A percentile compares a stretch with the other conserved stretches of the same genome.
Evolutionary conservation across 345 rosid species (phyloP).

Genomic region (Dovyalis caffra): DNA sequence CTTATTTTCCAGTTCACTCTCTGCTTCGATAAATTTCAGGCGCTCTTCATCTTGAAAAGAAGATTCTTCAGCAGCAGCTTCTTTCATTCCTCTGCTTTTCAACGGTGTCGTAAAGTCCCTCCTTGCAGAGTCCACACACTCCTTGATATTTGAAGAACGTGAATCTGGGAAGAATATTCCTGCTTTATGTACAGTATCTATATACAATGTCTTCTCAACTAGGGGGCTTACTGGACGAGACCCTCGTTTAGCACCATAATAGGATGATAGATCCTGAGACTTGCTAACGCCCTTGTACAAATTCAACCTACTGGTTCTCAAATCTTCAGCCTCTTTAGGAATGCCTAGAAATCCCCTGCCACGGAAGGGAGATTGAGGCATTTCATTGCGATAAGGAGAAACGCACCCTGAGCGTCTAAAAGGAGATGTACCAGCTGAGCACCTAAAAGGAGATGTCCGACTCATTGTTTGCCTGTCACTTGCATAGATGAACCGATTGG

Average conservation of each 20-base stretch:
- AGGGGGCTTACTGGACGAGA: constrained; percentile 41
- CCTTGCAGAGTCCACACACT: constrained; percentile 13
- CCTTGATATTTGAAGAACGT: constrained; percentile 25
- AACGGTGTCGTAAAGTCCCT: constrained; percentile 11
- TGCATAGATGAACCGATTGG: constrained; percentile 41
- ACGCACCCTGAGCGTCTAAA: constrained; percentile 44
- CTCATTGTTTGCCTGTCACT: constrained; percentile 32
- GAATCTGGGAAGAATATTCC: constrained; percentile 29
- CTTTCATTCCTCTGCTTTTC: constrained; percentile 26
- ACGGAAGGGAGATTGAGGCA: constrained; percentile 51
- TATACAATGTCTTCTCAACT: constrained; percentile 60
- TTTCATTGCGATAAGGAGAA: constrained; percentile 55
- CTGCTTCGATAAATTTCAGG: constrained; percentile 21
- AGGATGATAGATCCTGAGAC: constrained; percentile 48
- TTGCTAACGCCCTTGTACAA: constrained; percentile 34
- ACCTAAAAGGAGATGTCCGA: constrained; percentile 54
- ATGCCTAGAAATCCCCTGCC: constrained; percentile 45
- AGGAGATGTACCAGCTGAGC: constrained; percentile 43
- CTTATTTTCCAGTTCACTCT: constrained; percentile 10
- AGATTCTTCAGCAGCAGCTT: constrained; percentile 11
- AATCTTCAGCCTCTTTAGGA: constrained; percentile 56
- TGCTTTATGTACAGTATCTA: constrained; percentile 51
- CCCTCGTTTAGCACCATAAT: constrained; percentile 28
- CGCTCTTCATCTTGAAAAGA: constrained; percentile 27
- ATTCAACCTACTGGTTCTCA: constrained; percentile 40